phyloP scores from a whole-genome alignment of 1,139 yeast species.

The Hanseniaspora uvarum region DNA sequence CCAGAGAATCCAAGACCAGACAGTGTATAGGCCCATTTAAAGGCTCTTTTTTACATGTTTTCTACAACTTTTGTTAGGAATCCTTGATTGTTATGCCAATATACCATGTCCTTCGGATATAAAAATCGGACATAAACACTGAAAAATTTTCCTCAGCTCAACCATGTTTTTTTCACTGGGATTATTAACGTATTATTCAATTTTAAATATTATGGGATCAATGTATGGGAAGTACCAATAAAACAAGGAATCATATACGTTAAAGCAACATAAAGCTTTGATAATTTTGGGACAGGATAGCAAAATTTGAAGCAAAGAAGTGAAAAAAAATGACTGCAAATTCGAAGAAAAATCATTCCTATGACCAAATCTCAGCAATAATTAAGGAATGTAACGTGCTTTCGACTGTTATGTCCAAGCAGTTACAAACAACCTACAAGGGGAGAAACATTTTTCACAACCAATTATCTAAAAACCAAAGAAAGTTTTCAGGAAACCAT shows the following conservation, averaged over 20 bases:
- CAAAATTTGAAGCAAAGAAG: background rate
- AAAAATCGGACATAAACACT: background rate
- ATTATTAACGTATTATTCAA: too few species aligned
- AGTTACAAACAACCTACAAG: slow-evolving; percentile 49
- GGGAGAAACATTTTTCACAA: slow-evolving; percentile 81
- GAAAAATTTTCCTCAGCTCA: background rate
- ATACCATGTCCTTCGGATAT: background rate
- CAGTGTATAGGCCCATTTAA: too few species aligned
- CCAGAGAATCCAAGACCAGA: too few species aligned
- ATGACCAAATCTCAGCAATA: slow-evolving; percentile 75
- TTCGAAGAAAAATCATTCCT: slow-evolving; percentile 24
- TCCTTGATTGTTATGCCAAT: too few species aligned
- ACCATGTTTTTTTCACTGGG: too few species aligned
- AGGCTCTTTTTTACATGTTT: too few species aligned
- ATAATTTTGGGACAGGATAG: background rate
- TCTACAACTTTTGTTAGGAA: too few species aligned
- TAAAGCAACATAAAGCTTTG: too few species aligned
- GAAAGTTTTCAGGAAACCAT: slow-evolving; percentile 30
- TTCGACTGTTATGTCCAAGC: slow-evolving; percentile 84
- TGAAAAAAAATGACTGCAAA: background rate
- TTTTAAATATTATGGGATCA: too few species aligned
- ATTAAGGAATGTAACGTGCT: slow-evolving; percentile 81
- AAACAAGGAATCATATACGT: too few species aligned
- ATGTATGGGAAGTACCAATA: too few species aligned
- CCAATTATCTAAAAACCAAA: slow-evolving; percentile 50